Evolutionary conservation across 371 early-diverging fungal species (phyloP).

Genomic region (Sporodiniella umbellata): DNA sequence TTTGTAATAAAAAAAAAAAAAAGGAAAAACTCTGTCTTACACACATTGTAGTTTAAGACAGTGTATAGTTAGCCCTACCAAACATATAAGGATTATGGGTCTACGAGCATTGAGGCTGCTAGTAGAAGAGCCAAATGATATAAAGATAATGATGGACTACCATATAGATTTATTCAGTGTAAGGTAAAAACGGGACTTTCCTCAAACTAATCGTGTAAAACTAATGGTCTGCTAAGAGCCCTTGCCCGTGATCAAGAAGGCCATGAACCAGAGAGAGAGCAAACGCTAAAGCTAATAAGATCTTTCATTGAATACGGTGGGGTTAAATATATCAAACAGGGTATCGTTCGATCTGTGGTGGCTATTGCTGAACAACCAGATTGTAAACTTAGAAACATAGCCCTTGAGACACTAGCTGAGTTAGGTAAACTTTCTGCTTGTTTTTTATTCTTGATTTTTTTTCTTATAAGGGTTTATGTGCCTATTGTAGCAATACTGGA

Average conservation of each 20-base stretch:
- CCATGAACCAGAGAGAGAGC: conserved; percentile 75
- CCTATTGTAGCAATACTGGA: conserved; percentile 58
- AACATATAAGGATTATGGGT: conserved; percentile 50
- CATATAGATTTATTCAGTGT: conserved; percentile 68
- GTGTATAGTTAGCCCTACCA: conserved; percentile 50
- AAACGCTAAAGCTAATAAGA: conserved; percentile 70
- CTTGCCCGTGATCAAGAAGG: conserved; percentile 57
- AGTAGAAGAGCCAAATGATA: conserved; percentile 40
- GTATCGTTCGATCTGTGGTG: conserved; percentile 70
- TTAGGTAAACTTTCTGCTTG: conserved; percentile 44
- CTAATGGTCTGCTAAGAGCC: conserved; percentile 32
- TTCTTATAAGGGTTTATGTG: too few species aligned
- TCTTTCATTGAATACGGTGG: conserved; percentile 68
- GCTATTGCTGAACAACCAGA: conserved; percentile 81
- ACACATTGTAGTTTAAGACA: conserved; percentile 42
- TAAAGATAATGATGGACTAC: conserved; percentile 43
- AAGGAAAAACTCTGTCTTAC: not conserved
- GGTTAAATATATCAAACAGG: conserved; percentile 54
- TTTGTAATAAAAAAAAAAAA: not conserved
- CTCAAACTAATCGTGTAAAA: too few species aligned
- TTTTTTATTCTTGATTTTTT: not conserved
- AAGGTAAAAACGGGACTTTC: conserved; percentile 31
- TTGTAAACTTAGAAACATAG: conserved; percentile 68
- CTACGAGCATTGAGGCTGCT: conserved; percentile 57
- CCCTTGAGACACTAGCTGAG: conserved; percentile 79